Percentiles rank a stretch among this genome's conserved stretches.
phyloP scores from a whole-genome alignment of 306 rosid species.

The Corylus heterophylla region DNA sequence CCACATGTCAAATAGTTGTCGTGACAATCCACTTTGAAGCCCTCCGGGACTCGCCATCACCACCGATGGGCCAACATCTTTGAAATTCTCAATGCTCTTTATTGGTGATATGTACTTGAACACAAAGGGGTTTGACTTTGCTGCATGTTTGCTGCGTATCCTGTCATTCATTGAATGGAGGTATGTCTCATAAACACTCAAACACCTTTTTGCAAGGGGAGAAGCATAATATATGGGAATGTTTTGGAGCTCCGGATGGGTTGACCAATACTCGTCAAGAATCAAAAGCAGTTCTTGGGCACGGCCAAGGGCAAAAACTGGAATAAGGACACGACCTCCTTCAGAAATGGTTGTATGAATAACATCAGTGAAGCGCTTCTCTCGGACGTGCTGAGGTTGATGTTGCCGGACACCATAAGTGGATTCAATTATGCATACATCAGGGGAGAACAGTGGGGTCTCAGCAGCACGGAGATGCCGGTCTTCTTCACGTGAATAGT shows the following conservation, averaged over 20 bases:
- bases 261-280: conserved; percentile 94
- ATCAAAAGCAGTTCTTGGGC: conserved; percentile 93
- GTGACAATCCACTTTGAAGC: conserved; percentile 87
- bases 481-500: conserved; percentile 96
- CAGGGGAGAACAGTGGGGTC: conserved; percentile 93
- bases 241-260: conserved; percentile 88
- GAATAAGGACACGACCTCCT: conserved; percentile 96
- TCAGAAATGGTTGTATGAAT: conserved; percentile 85
- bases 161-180: conserved; percentile 96
- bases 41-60: conserved; percentile 97
- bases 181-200: conserved; percentile 91
- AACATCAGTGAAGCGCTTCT: conserved; percentile 88
- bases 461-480: conserved; percentile 97
- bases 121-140: conserved; percentile 84
- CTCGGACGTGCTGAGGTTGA: conserved; percentile 85
- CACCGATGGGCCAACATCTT: conserved; percentile 86
- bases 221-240: conserved; percentile 95
- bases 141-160: conserved; percentile 73
- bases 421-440: conserved; percentile 91
- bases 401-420: conserved; percentile 93
- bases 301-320: conserved; percentile 90
- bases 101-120: conserved; percentile 82
- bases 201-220: conserved; percentile 89
- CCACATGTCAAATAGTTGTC: conserved; percentile 92
- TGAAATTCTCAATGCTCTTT: conserved; percentile 79